Evolutionary conservation across 2,329 filamentous ascomycete genomes (phyloP).

Genomic region (Hypoxylon sp.): DNA sequence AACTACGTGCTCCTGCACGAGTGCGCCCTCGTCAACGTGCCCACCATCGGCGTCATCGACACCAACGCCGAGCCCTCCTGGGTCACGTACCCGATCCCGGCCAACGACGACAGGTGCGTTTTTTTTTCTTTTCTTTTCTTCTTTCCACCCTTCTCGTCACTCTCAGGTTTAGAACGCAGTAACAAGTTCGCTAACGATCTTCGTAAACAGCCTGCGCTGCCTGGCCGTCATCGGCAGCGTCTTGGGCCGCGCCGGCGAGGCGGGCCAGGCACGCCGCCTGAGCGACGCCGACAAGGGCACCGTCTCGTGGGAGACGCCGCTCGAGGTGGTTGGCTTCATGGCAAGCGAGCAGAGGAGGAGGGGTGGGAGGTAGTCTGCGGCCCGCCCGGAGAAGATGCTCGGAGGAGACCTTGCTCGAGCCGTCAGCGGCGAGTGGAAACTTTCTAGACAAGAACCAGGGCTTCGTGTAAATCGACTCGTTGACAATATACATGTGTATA

Average conservation of each 20-base stretch:
- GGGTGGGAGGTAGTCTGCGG: background rate
- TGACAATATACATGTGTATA: too few species aligned
- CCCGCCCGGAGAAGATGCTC: background rate
- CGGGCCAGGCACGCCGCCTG: constrained; percentile 74
- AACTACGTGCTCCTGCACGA: constrained; percentile 92
- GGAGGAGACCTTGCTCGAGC: too few species aligned
- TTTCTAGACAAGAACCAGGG: too few species aligned
- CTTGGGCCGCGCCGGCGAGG: constrained; percentile 82
- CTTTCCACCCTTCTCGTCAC: too few species aligned
- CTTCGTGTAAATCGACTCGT: too few species aligned
- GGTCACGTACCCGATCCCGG: constrained; percentile 96
- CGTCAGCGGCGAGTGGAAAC: too few species aligned
- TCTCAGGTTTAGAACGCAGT: background rate
- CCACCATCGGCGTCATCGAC: constrained; percentile 93
- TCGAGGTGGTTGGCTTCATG: constrained; percentile 54
- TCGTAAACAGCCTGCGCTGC: constrained; percentile 72
- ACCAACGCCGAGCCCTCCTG: constrained; percentile 91
- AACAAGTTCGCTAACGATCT: constrained; percentile 35
- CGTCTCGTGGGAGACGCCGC: constrained; percentile 67
- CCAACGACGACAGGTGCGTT: constrained; percentile 89
- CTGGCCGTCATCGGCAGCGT: constrained; percentile 84
- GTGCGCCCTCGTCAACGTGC: constrained; percentile 85
- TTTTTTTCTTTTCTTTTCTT: background rate
- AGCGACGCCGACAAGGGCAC: constrained; percentile 66
- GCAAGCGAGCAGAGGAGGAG: constrained; percentile 33